Evolutionary conservation across 345 rosid species (phyloP), one percentile per base, ranked within the genome.

Genomic region (Heritiera fomes): DNA sequence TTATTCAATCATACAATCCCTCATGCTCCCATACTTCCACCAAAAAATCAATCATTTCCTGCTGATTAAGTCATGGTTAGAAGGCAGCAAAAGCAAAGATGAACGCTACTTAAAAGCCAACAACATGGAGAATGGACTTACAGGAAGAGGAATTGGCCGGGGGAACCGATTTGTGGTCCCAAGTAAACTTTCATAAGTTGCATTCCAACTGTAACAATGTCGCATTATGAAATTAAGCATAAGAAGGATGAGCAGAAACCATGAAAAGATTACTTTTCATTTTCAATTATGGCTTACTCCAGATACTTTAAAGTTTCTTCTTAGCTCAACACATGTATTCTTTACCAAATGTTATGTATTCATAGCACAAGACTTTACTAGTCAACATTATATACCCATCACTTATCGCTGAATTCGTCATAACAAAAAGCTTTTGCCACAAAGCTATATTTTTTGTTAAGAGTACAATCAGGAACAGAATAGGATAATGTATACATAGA

Each of bases 31-130:
- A 85, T 6, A 87, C 81, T 59, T 86, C 88, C 66, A 84, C 92
- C 41, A 89, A 82, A 76, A 89, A 87, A 68, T 86, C 90, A 47
- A 89, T 79, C 92, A 89, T 87, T 86, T 87, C 90, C 90, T 87
- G 87, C 45, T 47, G 41, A 74, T 80, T 50, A 66, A 43, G 8
- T 34, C 69, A 7, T 15, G 23, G 4, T 32, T 34, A 58, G 8
- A 40, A 9, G 71, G 11, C 49, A 17, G 43, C 50, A 69, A n/a
- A 61, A 43, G 3, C 20, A 32, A 45, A 30, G 18, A 23, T 28
- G 40, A 14, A 55, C 8, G 28, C 40, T 75, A 38, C 18, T 5
- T 64, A 34, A n/a, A 43, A 23, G 73, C 15, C 49, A 65, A 13
- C 23, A 32, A 7, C 23, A 9, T 20, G 28, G 20, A 47, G 3